phyloP scores from a whole-genome alignment of 345 rosid genomes.

The Rhizophora mangle region DNA sequence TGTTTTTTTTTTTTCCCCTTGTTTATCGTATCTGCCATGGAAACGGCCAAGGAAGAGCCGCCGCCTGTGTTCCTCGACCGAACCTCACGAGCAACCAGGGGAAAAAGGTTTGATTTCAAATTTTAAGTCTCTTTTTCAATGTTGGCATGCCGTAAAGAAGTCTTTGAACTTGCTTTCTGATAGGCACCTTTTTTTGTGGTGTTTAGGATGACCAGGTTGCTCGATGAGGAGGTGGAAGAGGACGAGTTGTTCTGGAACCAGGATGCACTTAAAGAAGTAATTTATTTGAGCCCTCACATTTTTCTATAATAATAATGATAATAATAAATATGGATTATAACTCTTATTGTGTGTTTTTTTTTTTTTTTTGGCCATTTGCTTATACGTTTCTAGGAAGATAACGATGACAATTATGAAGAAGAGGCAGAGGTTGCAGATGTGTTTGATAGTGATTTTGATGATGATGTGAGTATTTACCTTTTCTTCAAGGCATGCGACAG shows the following conservation, averaged over 20 bases:
- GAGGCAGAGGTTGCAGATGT: slow-evolving; percentile 84
- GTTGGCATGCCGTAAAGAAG: neutral
- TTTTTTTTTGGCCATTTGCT: neutral
- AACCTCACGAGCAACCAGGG: slow-evolving; percentile 63
- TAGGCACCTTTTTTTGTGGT: neutral
- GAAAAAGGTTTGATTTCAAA: slow-evolving; percentile 55
- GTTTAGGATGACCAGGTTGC: slow-evolving; percentile 76
- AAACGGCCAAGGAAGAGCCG: slow-evolving; percentile 47
- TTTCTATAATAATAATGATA: neutral
- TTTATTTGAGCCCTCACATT: neutral
- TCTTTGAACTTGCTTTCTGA: neutral
- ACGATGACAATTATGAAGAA: slow-evolving; percentile 72
- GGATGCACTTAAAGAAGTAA: slow-evolving; percentile 87
- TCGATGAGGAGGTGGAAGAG: slow-evolving; percentile 80
- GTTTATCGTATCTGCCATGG: slow-evolving; percentile 26
- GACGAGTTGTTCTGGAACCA: slow-evolving; percentile 95
- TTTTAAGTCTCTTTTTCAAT: neutral
- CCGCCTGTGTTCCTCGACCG: slow-evolving; percentile 61
- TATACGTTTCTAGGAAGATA: slow-evolving; percentile 52
- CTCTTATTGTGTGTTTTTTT: neutral
- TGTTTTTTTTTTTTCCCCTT: too few relatives aligned
- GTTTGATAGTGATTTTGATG: slow-evolving; percentile 91
- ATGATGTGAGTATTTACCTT: slow-evolving; percentile 54
- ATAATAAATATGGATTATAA: neutral
- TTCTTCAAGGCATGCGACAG: neutral